A percentile compares a stretch with the other conserved stretches of the same genome.
Conservation (phyloP, 2,329 filamentous ascomycete genomes). For the Anisogramma anomala region DNA sequence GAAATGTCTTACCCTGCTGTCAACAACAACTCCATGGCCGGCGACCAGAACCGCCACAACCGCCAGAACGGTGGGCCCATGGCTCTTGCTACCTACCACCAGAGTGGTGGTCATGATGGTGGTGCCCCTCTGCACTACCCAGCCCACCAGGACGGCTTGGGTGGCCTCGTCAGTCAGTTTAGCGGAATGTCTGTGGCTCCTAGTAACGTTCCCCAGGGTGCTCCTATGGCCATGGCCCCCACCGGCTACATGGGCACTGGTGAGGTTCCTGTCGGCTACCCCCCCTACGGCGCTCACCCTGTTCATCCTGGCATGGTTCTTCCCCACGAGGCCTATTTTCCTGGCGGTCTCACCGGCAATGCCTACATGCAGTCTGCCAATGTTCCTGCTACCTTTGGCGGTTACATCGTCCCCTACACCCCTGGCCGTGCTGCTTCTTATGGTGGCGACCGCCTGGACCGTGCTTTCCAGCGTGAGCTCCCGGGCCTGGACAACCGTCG, state of each 20-base stretch:
- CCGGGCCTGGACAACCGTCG: slow-evolving; percentile 54
- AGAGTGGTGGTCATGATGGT: slow-evolving; percentile 17
- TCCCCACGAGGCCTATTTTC: slow-evolving; percentile 20
- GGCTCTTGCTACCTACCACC: slow-evolving; percentile 14
- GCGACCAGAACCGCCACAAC: slow-evolving; percentile 16
- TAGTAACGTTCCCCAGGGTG: slow-evolving; percentile 17
- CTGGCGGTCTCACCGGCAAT: slow-evolving; percentile 15
- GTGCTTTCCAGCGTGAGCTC: slow-evolving; percentile 38
- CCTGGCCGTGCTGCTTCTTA: slow-evolving; percentile 36
- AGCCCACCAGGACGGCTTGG: slow-evolving; percentile 15
- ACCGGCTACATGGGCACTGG: slow-evolving; percentile 18
- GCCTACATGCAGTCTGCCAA: slow-evolving; percentile 19
- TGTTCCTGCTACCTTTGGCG: slow-evolving; percentile 18
- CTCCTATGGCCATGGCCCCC: slow-evolving; percentile 15
- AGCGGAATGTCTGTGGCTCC: slow-evolving; percentile 14
- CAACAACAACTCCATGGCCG: slow-evolving; percentile 16
- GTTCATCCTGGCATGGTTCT: slow-evolving; percentile 11
- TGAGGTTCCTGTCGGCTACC: slow-evolving; percentile 18
- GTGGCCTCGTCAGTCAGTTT: slow-evolving; percentile 16
- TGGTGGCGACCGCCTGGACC: slow-evolving; percentile 36
- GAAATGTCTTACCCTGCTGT: slow-evolving; percentile 19
- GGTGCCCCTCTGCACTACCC: slow-evolving; percentile 18
- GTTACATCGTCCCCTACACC: slow-evolving; percentile 37
- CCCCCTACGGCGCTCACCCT: slow-evolving; percentile 15
- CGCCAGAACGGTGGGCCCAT: slow-evolving; percentile 17